Percentiles rank a stretch among this genome's conserved stretches.
These are phyloP conservation scores for Otatea glauca DNA, from an alignment of 176 grass and related monocot genomes.

Conservation along the genomic window DNA sequence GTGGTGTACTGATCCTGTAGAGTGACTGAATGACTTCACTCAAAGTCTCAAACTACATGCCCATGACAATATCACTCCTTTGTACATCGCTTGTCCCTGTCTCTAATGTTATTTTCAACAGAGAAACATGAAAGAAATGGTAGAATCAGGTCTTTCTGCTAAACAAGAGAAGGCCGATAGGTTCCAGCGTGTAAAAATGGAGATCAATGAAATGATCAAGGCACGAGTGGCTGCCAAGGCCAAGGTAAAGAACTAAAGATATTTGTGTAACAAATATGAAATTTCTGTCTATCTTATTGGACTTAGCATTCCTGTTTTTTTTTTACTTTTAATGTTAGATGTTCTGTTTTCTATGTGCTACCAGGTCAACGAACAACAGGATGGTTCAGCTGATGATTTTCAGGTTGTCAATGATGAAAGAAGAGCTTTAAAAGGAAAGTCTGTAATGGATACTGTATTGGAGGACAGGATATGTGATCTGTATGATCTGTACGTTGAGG, in stretches of 20 bases:
- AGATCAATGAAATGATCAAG: constrained; percentile 92
- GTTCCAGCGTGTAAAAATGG: constrained; percentile 81
- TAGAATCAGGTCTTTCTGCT: constrained; percentile 85
- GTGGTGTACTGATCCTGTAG: constrained; percentile 29
- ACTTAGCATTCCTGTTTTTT: constrained; percentile 29
- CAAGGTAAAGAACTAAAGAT: constrained; percentile 63
- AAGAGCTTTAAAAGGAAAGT: constrained; percentile 71
- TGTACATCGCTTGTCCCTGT: constrained; percentile 1
- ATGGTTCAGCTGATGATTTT: constrained; percentile 87
- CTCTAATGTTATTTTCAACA: constrained; percentile 49
- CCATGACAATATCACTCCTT: not conserved
- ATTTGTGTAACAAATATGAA: constrained; percentile 20
- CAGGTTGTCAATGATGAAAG: constrained; percentile 65
- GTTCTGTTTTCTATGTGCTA: constrained; percentile 35
- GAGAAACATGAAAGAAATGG: constrained; percentile 99
- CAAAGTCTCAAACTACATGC: constrained; percentile 35
- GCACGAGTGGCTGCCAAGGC: constrained; percentile 64
- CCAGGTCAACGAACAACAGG: constrained; percentile 56
- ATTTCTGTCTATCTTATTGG: constrained; percentile 26
- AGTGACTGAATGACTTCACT: not conserved
- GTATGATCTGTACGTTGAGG: constrained; percentile 99
- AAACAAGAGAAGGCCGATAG: constrained; percentile 91
- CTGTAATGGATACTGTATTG: constrained; percentile 69
- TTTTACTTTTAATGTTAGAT: constrained; percentile 37
- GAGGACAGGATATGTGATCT: constrained; percentile 98